Evolutionary conservation across 306 rosid genomes (phyloP), one percentile per base, ranked within the genome.

Genomic region (Trichosanthes cucumerina): DNA sequence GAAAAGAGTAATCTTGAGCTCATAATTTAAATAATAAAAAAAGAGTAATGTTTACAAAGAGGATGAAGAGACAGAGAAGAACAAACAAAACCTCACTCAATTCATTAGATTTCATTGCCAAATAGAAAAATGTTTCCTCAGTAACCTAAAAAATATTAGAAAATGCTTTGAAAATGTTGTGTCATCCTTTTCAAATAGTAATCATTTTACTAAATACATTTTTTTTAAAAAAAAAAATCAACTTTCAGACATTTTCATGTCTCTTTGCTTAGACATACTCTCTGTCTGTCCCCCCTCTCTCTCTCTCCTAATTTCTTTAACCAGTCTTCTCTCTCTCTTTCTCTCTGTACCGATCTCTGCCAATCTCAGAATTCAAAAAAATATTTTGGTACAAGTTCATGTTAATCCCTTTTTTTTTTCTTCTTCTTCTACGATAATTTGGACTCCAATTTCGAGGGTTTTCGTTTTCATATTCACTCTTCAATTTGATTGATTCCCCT

Each of bases 281-380:
- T 44, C 70, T 78, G 72, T 46, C 72, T 78, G 15, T 62, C 36
- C 44, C 13, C 80, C 74, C 68, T 79, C 86, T 64, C 77, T 80
- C 77, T 80, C 83, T 81, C 62, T 81, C 80, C 89, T 89, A 88
- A 90, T 89, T 90, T 85, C 86, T 87, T 56, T 81, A 82, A 59
- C 14, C 47, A 21, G 52, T 18, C 73, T 44, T 34, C 52, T 18
- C 69, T 50, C 33, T 50, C 70, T 80, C 66, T 69, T 52, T 80
- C 86, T 71, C 79, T 79, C 82, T 82, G 65, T 82, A 79, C 89
- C 90, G 90, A 92, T 89, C 92, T 86, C 87, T 87, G 81, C 85
- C 93, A 82, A 56, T 82, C 83, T n/a, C 75, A 58, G 84, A 87
- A 85, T 85, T 89, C 75, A 82, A 84, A 36, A 65, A 24, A n/a